Base-by-base conservation (phyloP, 768 basidiomycete species). In the Lactarius hatsudake region DNA sequence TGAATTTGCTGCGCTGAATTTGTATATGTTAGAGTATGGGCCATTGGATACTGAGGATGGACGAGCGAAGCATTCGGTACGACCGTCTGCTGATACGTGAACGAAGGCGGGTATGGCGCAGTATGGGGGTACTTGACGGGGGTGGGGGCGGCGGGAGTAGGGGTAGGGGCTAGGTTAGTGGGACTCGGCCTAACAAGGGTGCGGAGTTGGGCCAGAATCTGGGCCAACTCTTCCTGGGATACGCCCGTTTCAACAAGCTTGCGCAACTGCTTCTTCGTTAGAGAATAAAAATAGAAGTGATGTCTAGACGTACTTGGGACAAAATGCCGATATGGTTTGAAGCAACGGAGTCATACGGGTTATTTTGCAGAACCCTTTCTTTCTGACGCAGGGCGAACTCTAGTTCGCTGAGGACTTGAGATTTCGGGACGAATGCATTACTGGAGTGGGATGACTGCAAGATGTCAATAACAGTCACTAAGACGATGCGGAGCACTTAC, bases 381-480 rank as follows among this genome's bases (percentile, higher is more conserved):
- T 94, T 93, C 73, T 91, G 88, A 57, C 87, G 84, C 36, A 96
- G 81, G 9, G 89, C 88, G 55, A 90, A 91, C 69, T 95, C 89
- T 3, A 95, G 80, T 75, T 94, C 92, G 59, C 87, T 87, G 6
- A 94, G 81, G 5, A 96, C 94, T 76, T 93, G 91, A 1, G 86
- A 80, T 75, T 88, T 88, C 9, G 89, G 87, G 38, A 92, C 83
- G 69, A 85, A 79, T 18, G 80, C 77, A 7, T 80, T 77, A 57
- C 78, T 76, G 65, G 76, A 75, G 70, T 80, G 76, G 56, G 76
- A 78, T 48, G 63, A 26, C 60, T 66, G 55, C 42, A 62, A 42
- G 28, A 42, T n/a, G 18, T 64, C 23, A 57, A 40, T 53, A 43
- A 53, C 30, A n/a, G 34, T 28, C 45, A 20, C 12, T 3, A 15